Evolutionary conservation across 371 early-diverging fungal species (phyloP).

Genomic region (Gilbertella persicaria): DNA sequence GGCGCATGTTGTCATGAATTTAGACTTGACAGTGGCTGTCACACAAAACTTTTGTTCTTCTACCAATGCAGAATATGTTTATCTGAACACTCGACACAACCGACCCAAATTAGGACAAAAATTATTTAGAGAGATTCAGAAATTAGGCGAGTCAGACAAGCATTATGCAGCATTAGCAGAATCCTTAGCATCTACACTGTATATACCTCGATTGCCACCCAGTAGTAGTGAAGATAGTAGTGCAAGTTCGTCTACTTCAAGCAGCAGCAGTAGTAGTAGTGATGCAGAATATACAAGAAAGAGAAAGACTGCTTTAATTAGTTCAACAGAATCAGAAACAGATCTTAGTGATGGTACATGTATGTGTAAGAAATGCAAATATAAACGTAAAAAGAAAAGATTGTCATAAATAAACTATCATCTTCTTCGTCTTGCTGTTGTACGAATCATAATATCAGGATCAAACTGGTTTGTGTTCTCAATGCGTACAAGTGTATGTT

Average conservation of each 20-base stretch:
- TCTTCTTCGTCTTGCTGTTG: not conserved
- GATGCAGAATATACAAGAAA: not conserved
- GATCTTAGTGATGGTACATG: slow-evolving; percentile 61
- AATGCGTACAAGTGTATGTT: not conserved
- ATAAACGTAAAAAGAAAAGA: slow-evolving; percentile 38
- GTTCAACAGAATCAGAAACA: slow-evolving; percentile 58
- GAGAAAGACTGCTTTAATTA: slow-evolving; percentile 30
- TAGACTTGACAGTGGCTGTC: slow-evolving; percentile 78
- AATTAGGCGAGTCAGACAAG: slow-evolving; percentile 40
- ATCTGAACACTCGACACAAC: slow-evolving; percentile 65
- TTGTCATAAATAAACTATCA: not conserved
- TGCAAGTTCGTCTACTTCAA: slow-evolving; percentile 38
- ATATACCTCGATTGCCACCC: slow-evolving; percentile 61
- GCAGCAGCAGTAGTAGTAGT: slow-evolving; percentile 31
- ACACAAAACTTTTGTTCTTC: slow-evolving; percentile 84
- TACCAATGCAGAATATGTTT: slow-evolving; percentile 75
- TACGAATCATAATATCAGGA: slow-evolving; percentile 3
- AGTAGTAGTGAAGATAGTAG: slow-evolving; percentile 47
- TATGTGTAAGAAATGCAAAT: slow-evolving; percentile 65
- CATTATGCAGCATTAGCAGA: slow-evolving; percentile 46
- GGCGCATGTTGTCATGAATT: slow-evolving; percentile 84
- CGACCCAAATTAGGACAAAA: slow-evolving; percentile 73
- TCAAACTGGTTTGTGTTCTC: not conserved
- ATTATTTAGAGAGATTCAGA: slow-evolving; percentile 46
- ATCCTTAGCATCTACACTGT: slow-evolving; percentile 47